Conservation (phyloP, 2,329 filamentous ascomycete genomes). For the Lasiodiplodia citricola region DNA sequence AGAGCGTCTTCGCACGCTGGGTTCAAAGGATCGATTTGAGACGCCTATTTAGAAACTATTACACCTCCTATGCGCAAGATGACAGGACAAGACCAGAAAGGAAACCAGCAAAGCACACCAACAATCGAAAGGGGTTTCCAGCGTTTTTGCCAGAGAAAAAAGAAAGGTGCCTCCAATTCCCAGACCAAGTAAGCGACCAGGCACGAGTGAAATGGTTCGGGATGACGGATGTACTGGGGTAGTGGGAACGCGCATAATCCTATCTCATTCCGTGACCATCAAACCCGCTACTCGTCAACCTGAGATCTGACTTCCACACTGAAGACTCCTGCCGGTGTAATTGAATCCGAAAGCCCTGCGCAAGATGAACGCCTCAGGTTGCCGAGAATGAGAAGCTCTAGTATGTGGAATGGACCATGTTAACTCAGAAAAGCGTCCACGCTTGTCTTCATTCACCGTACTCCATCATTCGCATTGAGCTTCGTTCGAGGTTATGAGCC, state of each 20-base stretch:
- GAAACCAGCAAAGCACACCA: slow-evolving; percentile 26
- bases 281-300: slow-evolving; percentile 26
- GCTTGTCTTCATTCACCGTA: slow-evolving; percentile 28
- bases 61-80: slow-evolving; percentile 28
- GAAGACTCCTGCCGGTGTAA: slow-evolving; percentile 23
- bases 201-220: slow-evolving; percentile 10
- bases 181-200: slow-evolving; percentile 25
- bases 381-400: slow-evolving; percentile 28
- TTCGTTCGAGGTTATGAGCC: slow-evolving; percentile 27
- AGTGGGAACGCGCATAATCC: slow-evolving; percentile 18
- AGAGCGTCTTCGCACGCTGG: slow-evolving; percentile 16
- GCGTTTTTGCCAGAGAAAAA: slow-evolving; percentile 23
- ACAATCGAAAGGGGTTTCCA: slow-evolving; percentile 19
- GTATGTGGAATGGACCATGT: slow-evolving; percentile 27
- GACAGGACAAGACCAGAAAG: slow-evolving; percentile 26
- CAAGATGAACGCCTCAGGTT: slow-evolving; percentile 28
- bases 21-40: slow-evolving; percentile 26
- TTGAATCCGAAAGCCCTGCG: slow-evolving; percentile 27
- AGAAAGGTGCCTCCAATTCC: slow-evolving; percentile 24
- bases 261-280: slow-evolving; percentile 23
- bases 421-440: slow-evolving; percentile 27
- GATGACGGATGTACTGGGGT: slow-evolving; percentile 26
- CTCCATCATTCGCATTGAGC: slow-evolving; percentile 27
- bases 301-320: slow-evolving; percentile 25
- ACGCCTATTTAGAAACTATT: slow-evolving; percentile 27